These are phyloP conservation scores for Alternaria angustiovoidea DNA, from an alignment of 2,329 filamentous ascomycete genomes.

Conservation along the genomic window DNA sequence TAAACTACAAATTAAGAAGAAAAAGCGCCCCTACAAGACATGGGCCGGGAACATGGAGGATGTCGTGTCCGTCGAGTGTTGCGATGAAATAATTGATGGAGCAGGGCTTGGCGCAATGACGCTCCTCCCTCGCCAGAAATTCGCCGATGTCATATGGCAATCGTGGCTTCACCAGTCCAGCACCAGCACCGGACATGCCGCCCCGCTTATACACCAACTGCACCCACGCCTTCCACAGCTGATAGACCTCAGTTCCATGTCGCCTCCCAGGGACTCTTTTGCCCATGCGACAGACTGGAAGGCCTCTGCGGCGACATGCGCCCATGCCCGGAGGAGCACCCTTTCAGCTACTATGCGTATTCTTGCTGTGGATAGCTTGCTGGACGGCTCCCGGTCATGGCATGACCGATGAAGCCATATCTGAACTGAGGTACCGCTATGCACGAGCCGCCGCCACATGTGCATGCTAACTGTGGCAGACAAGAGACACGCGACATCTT, in stretches of 20 bases:
- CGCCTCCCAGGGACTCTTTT: conserved; percentile 34
- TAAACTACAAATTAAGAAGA: conserved; percentile 29
- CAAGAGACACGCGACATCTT: conserved; percentile 75
- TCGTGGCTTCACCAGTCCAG: conserved; percentile 20
- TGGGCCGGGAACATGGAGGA: conserved; percentile 1
- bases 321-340: conserved; percentile 30
- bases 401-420: conserved; percentile 57
- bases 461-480: conserved; percentile 36
- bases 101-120: conserved; percentile 22
- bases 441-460: background rate
- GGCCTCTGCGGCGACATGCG: conserved; percentile 39
- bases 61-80: conserved; percentile 10
- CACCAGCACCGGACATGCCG: conserved; percentile 11
- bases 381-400: conserved; percentile 48
- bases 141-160: conserved; percentile 17
- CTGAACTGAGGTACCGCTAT: conserved; percentile 46
- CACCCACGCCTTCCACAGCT: conserved; percentile 2
- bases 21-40: conserved; percentile 3
- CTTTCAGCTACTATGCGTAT: conserved; percentile 43
- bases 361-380: conserved; percentile 39
- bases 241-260: conserved; percentile 41
- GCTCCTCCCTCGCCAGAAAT: conserved; percentile 16
- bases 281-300: conserved; percentile 51
- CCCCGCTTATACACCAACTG: conserved; percentile 7
- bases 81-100: conserved; percentile 35